Evolutionary conservation across 2,329 filamentous ascomycete species (phyloP).

Genomic region (Colletotrichum trifolii): DNA sequence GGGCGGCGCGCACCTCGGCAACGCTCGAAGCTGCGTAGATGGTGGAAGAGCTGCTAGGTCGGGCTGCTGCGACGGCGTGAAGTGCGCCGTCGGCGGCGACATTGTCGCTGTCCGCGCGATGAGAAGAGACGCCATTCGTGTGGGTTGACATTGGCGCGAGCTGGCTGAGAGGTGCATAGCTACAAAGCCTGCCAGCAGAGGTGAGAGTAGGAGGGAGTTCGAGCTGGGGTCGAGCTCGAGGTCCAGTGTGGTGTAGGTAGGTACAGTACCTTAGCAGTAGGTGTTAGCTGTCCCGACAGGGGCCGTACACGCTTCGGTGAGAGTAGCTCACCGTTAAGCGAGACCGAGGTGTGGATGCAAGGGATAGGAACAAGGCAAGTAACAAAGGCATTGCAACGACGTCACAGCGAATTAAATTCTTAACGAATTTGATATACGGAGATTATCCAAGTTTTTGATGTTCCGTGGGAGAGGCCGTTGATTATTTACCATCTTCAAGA

Average conservation of each 20-base stretch:
- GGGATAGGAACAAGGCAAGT: slow-evolving; percentile 26
- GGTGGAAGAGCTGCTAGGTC: slow-evolving; percentile 39
- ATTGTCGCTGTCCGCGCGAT: slow-evolving; percentile 47
- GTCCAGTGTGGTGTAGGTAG: not conserved
- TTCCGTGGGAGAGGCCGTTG: slow-evolving; percentile 21
- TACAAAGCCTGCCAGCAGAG: slow-evolving; percentile 42
- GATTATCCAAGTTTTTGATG: not conserved
- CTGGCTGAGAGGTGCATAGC: slow-evolving; percentile 56
- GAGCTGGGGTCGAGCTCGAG: slow-evolving; percentile 31
- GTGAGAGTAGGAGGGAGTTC: slow-evolving; percentile 25
- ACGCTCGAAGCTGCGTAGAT: slow-evolving; percentile 80
- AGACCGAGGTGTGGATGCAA: slow-evolving; percentile 31
- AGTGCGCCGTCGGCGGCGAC: slow-evolving; percentile 35
- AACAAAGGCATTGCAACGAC: not conserved
- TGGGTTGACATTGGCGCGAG: slow-evolving; percentile 60
- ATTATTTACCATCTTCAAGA: slow-evolving; percentile 31
- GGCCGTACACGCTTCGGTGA: slow-evolving; percentile 34
- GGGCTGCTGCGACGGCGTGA: slow-evolving; percentile 25
- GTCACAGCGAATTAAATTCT: slow-evolving; percentile 1
- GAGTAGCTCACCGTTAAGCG: slow-evolving; percentile 35
- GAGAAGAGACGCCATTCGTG: slow-evolving; percentile 55
- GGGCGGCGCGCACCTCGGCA: slow-evolving; percentile 81
- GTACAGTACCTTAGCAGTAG: not conserved
- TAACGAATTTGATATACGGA: too few relatives aligned
- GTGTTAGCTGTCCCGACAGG: slow-evolving; percentile 37